Evolutionary conservation across 805 yeast species (phyloP).

Genomic region (Kodamaea hsintzibuensis): DNA sequence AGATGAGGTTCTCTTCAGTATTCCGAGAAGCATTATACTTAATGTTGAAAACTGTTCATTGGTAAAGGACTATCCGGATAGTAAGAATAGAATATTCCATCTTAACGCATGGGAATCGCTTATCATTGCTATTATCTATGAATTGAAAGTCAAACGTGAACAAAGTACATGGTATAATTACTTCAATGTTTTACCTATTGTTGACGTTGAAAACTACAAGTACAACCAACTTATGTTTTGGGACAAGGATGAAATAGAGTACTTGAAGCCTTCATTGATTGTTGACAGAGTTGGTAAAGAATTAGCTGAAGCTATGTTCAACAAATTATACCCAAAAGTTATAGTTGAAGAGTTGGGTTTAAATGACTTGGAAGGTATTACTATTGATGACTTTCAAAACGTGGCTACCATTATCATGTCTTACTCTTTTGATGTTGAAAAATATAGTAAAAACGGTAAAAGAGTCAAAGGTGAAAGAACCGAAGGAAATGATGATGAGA

Average conservation of each 20-base stretch:
- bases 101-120: slow-evolving; percentile 78
- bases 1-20: slow-evolving; percentile 66
- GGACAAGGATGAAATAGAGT: slow-evolving; percentile 58
- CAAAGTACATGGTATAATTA: slow-evolving; percentile 68
- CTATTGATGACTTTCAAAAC: slow-evolving; percentile 61
- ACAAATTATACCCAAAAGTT: slow-evolving; percentile 40
- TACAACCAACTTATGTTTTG: slow-evolving; percentile 81
- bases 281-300: slow-evolving; percentile 69
- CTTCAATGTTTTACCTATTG: slow-evolving; percentile 66
- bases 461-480: slow-evolving; percentile 27
- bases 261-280: slow-evolving; percentile 69
- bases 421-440: slow-evolving; percentile 81
- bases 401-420: slow-evolving; percentile 85
- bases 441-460: not conserved
- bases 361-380: slow-evolving; percentile 23
- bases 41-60: slow-evolving; percentile 60
- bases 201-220: slow-evolving; percentile 25
- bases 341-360: slow-evolving; percentile 37
- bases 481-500: slow-evolving; percentile 25
- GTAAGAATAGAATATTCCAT: slow-evolving; percentile 35
- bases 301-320: slow-evolving; percentile 62
- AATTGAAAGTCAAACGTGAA: slow-evolving; percentile 44
- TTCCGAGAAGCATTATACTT: slow-evolving; percentile 61
- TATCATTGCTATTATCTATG: slow-evolving; percentile 67
- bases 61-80: slow-evolving; percentile 28